Evolutionary conservation across 257 asterid genomes (phyloP), one percentile per base, ranked within the genome.

Genomic region (Eustoma russellianum): DNA sequence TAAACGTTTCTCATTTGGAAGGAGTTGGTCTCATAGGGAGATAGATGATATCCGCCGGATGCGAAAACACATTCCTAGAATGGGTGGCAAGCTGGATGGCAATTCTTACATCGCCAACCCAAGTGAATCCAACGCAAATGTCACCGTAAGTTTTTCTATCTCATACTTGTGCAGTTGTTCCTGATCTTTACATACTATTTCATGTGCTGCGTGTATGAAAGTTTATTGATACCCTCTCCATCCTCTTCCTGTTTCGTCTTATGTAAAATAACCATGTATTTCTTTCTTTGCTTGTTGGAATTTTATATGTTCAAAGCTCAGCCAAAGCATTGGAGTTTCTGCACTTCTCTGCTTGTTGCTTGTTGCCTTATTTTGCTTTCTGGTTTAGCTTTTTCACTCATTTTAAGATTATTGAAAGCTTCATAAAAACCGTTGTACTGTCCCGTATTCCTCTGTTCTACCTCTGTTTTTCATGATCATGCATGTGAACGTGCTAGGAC

Each of bases 1-100:
- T 70, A 65, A 83, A 66, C 86, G 81, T 60, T 78, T 90, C 64
- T 78, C 88, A 40, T 90, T 90, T 33, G 98, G 96, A 61, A 86
- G 78, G 76, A 80, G 46, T 71, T 65, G 83, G 62, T 63, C 91
- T 64, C 83, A 90, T 33, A 66, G 75, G 64, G 78, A 66, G 53
- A 80, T 74, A 81, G 82, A 74, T 60, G 98, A 83, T 57, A 45
- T 86, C 73, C 86, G 76, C 76, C 68, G 80, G 50, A 55, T 86
- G 60, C 74, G 72, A 69, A 94, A 93, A 49, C 70, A 78, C 74
- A 76, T 90, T 43, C 94, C 94, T 62, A 63, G 66, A 69, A 90
- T 91, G 73, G 75, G 78, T 74, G 94, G 82, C 71, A 76, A 80
- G 63, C 63, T 90, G 79, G 75, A 55, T 69, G 95, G 86, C 68